Conservation (phyloP, 1,284 basidiomycete genomes). For the Ustilago curta region DNA sequence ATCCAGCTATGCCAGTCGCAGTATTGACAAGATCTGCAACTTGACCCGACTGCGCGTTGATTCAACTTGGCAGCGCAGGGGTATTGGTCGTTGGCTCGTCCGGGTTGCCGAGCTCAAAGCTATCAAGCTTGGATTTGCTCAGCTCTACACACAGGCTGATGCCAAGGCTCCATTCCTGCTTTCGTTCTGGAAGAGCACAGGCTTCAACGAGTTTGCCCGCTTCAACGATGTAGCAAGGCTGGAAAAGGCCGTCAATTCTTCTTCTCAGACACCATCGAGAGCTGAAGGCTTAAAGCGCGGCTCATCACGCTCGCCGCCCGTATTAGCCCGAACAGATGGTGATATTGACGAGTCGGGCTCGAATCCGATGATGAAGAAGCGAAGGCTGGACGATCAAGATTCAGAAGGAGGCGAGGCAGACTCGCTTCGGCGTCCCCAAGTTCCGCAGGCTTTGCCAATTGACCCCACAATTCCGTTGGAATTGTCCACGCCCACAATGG, state of each 20-base stretch:
- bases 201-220: conserved; percentile 37
- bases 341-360: not conserved
- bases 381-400: not conserved
- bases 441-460: conserved; percentile 9
- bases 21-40: conserved; percentile 49
- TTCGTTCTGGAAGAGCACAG: conserved; percentile 28
- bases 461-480: conserved; percentile 27
- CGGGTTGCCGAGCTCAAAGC: conserved; percentile 41
- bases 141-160: conserved; percentile 38
- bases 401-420: not conserved
- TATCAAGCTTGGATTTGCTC: conserved; percentile 39
- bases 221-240: conserved; percentile 31
- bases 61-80: conserved; percentile 30
- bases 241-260: conserved; percentile 19
- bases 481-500: not conserved
- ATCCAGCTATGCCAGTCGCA: conserved; percentile 42
- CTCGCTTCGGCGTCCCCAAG: not conserved
- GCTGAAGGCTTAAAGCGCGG: conserved; percentile 14
- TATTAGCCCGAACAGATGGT: not conserved
- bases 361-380: not conserved
- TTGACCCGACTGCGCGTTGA: conserved; percentile 35
- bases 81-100: conserved; percentile 49
- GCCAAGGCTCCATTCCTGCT: conserved; percentile 17
- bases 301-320: conserved; percentile 8
- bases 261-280: not conserved